Percentiles rank a stretch among this genome's conserved stretches.
phyloP scores from a whole-genome alignment of 345 rosid species.

The Iberis pinnata region DNA sequence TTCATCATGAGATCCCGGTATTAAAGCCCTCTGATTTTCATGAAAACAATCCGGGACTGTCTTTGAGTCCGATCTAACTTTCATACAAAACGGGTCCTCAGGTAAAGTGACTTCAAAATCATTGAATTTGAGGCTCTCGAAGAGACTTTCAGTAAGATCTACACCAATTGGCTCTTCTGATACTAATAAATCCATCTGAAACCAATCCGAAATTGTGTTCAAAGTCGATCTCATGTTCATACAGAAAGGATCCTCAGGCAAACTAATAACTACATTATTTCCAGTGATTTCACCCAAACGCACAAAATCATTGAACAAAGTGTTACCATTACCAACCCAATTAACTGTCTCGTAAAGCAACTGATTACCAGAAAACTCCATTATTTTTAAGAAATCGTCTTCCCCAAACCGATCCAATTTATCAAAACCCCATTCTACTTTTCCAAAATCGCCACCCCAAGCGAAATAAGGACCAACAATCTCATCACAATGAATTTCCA shows the following conservation, averaged over 20 bases:
- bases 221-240: conserved; percentile 24
- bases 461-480: not conserved
- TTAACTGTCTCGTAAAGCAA: not conserved
- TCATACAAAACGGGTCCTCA: conserved; percentile 27
- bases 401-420: too few species aligned
- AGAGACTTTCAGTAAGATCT: too few species aligned
- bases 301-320: conserved; percentile 1
- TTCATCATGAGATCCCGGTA: not conserved
- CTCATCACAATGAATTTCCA: not conserved
- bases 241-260: conserved; percentile 30
- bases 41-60: conserved; percentile 12
- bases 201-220: conserved; percentile 19
- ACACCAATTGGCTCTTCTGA: not conserved
- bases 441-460: conserved; percentile 3
- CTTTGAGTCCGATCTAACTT: conserved; percentile 9
- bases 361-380: conserved; percentile 3
- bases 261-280: not conserved
- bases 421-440: not conserved
- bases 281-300: not conserved
- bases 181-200: conserved; percentile 10
- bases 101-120: conserved; percentile 15
- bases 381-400: not conserved
- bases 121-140: not conserved
- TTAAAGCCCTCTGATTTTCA: conserved; percentile 14
- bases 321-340: not conserved